Conservation (phyloP, 805 yeast genomes). For the Ogataea methanolica region DNA sequence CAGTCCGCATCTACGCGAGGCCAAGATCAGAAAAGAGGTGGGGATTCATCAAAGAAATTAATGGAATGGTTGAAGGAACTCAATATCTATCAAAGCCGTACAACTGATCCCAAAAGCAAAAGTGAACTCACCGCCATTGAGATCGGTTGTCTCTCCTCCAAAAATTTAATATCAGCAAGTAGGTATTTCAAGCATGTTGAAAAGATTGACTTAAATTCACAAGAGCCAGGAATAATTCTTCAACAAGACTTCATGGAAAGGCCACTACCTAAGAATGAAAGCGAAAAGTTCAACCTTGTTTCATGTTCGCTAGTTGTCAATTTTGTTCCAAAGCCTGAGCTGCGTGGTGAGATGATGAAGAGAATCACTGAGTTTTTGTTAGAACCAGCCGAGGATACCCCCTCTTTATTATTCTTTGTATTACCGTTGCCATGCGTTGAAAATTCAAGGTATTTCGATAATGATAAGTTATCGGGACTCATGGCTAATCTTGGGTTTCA, state of each 20-base stretch:
- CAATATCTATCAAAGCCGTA: neutral
- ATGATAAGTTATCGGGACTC: constrained; percentile 36
- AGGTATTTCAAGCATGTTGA: constrained; percentile 46
- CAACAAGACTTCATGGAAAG: constrained; percentile 85
- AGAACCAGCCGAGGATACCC: constrained; percentile 26
- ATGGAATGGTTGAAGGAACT: constrained; percentile 62
- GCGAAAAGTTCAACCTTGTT: constrained; percentile 55
- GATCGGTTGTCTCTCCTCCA: constrained; percentile 73
- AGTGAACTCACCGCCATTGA: constrained; percentile 52
- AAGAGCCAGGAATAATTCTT: constrained; percentile 55
- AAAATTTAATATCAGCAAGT: constrained; percentile 62
- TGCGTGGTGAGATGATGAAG: constrained; percentile 74
- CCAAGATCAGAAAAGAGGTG: constrained; percentile 74
- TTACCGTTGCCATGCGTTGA: constrained; percentile 82
- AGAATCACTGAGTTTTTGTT: constrained; percentile 54
- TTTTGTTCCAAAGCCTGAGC: constrained; percentile 70
- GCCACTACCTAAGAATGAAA: constrained; percentile 45
- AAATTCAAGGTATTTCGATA: constrained; percentile 76
- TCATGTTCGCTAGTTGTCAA: constrained; percentile 87
- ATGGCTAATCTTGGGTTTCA: constrained; percentile 59
- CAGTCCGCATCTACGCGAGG: constrained; percentile 87
- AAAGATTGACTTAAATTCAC: constrained; percentile 79
- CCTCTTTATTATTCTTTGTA: constrained; percentile 63
- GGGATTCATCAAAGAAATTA: constrained; percentile 82
- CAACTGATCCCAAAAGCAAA: neutral